These are phyloP conservation scores for Cryptosporidium viatorum DNA, from an alignment of 169 alveolate species.

Conservation along the genomic window DNA sequence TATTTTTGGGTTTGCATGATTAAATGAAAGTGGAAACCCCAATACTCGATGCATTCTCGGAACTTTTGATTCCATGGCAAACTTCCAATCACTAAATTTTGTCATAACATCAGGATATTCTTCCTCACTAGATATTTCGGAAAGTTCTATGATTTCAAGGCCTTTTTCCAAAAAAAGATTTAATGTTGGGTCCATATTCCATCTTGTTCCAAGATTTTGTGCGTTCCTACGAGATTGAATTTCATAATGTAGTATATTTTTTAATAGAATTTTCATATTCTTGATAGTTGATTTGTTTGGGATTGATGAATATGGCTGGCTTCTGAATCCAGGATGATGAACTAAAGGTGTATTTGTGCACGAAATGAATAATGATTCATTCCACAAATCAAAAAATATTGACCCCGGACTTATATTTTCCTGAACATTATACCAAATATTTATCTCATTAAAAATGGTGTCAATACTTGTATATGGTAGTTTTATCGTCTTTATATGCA, in stretches of 20 bases:
- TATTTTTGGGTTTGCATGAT: conserved; percentile 57
- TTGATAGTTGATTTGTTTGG: conserved; percentile 20
- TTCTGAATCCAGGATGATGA: conserved; percentile 54
- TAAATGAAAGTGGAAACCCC: conserved; percentile 72
- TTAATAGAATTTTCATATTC: conserved; percentile 24
- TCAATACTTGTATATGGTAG: conserved; percentile 83
- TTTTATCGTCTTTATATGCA: conserved; percentile 77
- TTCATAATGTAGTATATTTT: conserved; percentile 48
- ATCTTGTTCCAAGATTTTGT: conserved; percentile 85
- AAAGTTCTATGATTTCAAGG: conserved; percentile 81
- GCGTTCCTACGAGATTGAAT: conserved; percentile 81
- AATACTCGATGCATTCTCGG: conserved; percentile 82
- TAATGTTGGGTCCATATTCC: conserved; percentile 84
- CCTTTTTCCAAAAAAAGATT: conserved; percentile 82
- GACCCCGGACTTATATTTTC: conserved; percentile 79
- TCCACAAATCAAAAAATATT: conserved; percentile 82
- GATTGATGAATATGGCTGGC: conserved; percentile 38
- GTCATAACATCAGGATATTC: conserved; percentile 79
- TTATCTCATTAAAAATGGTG: conserved; percentile 82
- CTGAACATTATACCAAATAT: conserved; percentile 84
- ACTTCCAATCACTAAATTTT: conserved; percentile 85
- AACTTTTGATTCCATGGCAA: conserved; percentile 82
- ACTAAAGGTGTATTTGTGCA: conserved; percentile 50
- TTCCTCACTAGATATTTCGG: conserved; percentile 82
- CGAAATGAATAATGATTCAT: conserved; percentile 81